A percentile compares a stretch with the other conserved stretches of the same genome.
Conservation (phyloP, 305 asterid genomes). For the Fraxinus baroniana region DNA sequence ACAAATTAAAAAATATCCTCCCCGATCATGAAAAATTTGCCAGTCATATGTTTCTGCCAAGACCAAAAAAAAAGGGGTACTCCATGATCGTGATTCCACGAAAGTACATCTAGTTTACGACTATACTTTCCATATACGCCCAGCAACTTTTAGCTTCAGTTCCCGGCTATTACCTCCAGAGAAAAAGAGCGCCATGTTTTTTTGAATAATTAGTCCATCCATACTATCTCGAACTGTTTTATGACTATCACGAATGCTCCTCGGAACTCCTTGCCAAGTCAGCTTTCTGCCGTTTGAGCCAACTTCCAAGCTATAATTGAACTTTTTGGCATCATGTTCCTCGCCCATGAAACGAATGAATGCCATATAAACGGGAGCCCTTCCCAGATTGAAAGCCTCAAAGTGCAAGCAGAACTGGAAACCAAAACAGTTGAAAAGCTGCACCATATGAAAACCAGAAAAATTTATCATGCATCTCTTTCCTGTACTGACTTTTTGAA, state of each 20-base stretch:
- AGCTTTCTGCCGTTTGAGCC: constrained; percentile 32
- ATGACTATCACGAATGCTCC: constrained; percentile 39
- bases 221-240: constrained; percentile 27
- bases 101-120: not conserved
- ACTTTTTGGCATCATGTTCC: constrained; percentile 30
- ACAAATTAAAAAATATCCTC: not conserved
- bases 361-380: constrained; percentile 38
- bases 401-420: constrained; percentile 37
- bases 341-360: constrained; percentile 38
- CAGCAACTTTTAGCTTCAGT: constrained; percentile 28
- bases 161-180: not conserved
- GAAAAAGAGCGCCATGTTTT: constrained; percentile 19
- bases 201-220: constrained; percentile 34
- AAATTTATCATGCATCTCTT: not conserved
- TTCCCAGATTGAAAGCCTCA: constrained; percentile 34
- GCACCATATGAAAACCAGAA: constrained; percentile 1
- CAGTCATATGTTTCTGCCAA: not conserved
- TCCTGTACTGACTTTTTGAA: not conserved
- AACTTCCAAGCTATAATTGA: constrained; percentile 31
- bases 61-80: not conserved
- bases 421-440: constrained; percentile 37
- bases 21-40: not conserved
- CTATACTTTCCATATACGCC: constrained; percentile 26
- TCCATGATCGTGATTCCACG: not conserved
- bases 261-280: constrained; percentile 37